Base-by-base conservation (phyloP, 225 moss, liverwort and hornwort species). In the Bryoerythrophyllum caledonicum region DNA sequence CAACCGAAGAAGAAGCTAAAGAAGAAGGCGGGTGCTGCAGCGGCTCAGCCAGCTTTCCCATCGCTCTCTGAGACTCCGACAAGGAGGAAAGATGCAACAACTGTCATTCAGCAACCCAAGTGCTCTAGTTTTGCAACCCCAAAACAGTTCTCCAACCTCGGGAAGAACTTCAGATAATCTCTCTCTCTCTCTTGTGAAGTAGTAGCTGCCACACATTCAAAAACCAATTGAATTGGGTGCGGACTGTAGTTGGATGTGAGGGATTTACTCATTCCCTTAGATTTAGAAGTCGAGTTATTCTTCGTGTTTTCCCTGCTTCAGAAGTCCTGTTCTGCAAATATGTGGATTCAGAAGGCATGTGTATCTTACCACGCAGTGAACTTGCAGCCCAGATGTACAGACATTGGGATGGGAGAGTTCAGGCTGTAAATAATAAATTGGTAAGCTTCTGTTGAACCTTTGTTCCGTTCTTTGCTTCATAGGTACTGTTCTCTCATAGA, bases 131-230 rank as follows among this genome's bases (percentile, higher is more conserved):
- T 66, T 67, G 61, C 77, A 14, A 26, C 80, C 52, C 17, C 82
- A 14, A 79, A 85, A 77, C 74, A 74, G 13, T 77, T 77, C 37
- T 80, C 86, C 52, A 80, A 74, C 52, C 82, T 83, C n/a, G 82
- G 82, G 74, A 86, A 86, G 80, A 83, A 74, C 57, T 86, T 86
- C 57, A 74, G 80, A 64, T 86, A 74, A 78, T 48, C 62, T 26
- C 19, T 25, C 9, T 25, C 9, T 9, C 51, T 54, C 38, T 14
- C 4, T 75, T 25, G 49, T 49, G 27, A 68, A 68, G 70, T 72
- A 56, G 51, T n/a, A n/a, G n/a, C 26, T 70, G 43, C 26, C 27
- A 41, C 41, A 56, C 80, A 62, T 82, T 86, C 83, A 86, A 80
- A 73, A 23, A 4, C 54, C 83, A 64, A 28, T 78, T 80, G 83